phyloP scores from a whole-genome alignment of 805 yeast species.

The Candida stauntonica region DNA sequence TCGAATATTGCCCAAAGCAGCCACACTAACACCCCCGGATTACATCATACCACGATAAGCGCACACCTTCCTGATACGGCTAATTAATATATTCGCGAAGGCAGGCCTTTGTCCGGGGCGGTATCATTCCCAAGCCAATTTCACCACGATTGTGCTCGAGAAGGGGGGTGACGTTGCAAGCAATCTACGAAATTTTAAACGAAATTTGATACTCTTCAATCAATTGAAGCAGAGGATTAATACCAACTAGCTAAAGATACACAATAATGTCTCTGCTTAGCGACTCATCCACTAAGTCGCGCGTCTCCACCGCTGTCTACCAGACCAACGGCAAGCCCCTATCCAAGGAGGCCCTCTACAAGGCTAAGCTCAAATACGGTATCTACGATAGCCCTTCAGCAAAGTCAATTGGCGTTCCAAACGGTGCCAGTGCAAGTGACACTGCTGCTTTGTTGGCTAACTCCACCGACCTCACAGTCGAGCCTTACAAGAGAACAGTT shows the following conservation, averaged over 20 bases:
- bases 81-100: no score
- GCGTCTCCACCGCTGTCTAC: slow-evolving; percentile 43
- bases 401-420: slow-evolving; percentile 54
- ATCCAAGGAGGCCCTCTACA: slow-evolving; percentile 70
- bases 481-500: slow-evolving; percentile 56
- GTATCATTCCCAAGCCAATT: not conserved
- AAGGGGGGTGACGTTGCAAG: no score
- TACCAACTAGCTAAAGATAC: not conserved
- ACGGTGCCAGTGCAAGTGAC: slow-evolving; percentile 54
- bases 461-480: slow-evolving; percentile 56
- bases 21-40: no score
- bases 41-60: slow-evolving; percentile 1
- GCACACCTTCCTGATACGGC: slow-evolving; percentile 14
- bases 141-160: no score
- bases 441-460: slow-evolving; percentile 77
- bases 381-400: slow-evolving; percentile 48
- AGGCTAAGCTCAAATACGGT: slow-evolving; percentile 69
- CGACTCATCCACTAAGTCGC: slow-evolving; percentile 20
- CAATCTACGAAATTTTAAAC: no score
- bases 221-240: not conserved
- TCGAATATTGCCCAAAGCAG: no score
- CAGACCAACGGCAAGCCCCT: slow-evolving; percentile 68
- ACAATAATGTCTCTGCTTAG: slow-evolving; percentile 20
- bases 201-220: not conserved
- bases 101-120: no score